Evolutionary conservation across 345 rosid species (phyloP), one percentile per base, ranked within the genome.

Genomic region (Salix brachista): DNA sequence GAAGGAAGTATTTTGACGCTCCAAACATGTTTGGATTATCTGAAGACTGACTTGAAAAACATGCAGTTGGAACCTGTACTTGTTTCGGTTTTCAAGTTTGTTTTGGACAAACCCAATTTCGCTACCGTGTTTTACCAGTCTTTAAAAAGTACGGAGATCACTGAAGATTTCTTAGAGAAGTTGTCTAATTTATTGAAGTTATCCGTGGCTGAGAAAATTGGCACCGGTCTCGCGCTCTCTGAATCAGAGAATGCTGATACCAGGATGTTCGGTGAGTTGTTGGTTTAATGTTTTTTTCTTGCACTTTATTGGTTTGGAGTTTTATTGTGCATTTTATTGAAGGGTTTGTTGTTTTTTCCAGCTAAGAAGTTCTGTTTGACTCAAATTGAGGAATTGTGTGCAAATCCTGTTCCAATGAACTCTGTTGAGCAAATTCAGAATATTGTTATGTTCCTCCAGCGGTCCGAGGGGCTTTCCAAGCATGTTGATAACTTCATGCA

Each of bases 361-460:
- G 99, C 92, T 65, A 91, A 86, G 86, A 93, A 89, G 71, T 87
- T 90, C 42, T 84, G 92, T 46, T 65, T 95, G 85, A 83, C 90
- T 79, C 84, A 82, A 85, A 84, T 95, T 70, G 96, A 91, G 78
- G 82, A 91, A 28, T 76, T 93, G 76, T 80, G 75, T 68, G 84
- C 85, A 64, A 87, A 84, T 81, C 87, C 91, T 21, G 80, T 72
- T 79, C 82, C 88, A 52, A 11, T 89, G 37, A 83, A 76, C 72
- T 87, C 94, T 21, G 76, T 84, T 9, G 97, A 90, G 85, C 92
- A 89, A 86, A 90, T 93, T 77, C 99, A 90, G 80, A 85, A 83
- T 74, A 81, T 91, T 67, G 73, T 90, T 21, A 79, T 87, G 90
- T 93, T 96, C 86, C 96, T 96, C 75, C 93, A 85, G 80, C 83